These are phyloP conservation scores for Halophytophthora batemanensis DNA, from an alignment of 352 stramenopile genomes.

Conservation along the genomic window DNA sequence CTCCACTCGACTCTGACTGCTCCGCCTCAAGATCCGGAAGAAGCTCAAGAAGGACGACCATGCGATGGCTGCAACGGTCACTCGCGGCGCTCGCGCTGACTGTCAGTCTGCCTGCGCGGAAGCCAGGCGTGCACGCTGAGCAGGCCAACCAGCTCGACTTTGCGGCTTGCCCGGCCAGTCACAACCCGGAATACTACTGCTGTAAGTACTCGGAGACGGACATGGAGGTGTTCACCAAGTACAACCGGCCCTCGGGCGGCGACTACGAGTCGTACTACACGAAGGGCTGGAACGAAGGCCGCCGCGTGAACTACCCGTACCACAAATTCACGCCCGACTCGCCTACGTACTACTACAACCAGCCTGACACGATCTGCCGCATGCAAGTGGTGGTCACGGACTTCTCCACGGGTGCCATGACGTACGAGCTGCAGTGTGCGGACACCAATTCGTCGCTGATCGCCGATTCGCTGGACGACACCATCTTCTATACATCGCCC, in stretches of 20 bases:
- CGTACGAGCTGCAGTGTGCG: conserved; percentile 30
- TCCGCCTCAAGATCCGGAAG: too few species aligned
- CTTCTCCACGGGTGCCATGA: conserved; percentile 17
- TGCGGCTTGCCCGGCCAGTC: conserved; percentile 27
- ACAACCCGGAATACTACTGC: conserved; percentile 32
- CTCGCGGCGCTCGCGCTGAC: background rate
- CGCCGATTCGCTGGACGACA: conserved; percentile 24
- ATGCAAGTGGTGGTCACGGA: conserved; percentile 21
- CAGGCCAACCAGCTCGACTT: conserved; percentile 9
- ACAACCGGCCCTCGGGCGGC: conserved; percentile 21
- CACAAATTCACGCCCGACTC: conserved; percentile 28
- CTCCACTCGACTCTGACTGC: too few species aligned
- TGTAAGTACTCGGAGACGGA: conserved; percentile 29
- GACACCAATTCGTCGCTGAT: conserved; percentile 28
- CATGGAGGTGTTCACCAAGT: conserved; percentile 30
- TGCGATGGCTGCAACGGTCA: background rate
- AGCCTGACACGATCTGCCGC: conserved; percentile 27
- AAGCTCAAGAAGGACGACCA: too few species aligned
- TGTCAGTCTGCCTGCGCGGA: background rate
- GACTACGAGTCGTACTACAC: conserved; percentile 34
- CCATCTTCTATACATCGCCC: conserved; percentile 29
- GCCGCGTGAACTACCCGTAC: conserved; percentile 40
- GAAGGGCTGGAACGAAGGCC: conserved; percentile 28
- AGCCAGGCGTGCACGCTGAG: background rate
- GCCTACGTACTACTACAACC: conserved; percentile 29